A percentile compares a stretch with the other conserved stretches of the same genome.
Evolutionary conservation across 2,329 filamentous ascomycete species (phyloP).

Genomic region (Alternaria burnsii): DNA sequence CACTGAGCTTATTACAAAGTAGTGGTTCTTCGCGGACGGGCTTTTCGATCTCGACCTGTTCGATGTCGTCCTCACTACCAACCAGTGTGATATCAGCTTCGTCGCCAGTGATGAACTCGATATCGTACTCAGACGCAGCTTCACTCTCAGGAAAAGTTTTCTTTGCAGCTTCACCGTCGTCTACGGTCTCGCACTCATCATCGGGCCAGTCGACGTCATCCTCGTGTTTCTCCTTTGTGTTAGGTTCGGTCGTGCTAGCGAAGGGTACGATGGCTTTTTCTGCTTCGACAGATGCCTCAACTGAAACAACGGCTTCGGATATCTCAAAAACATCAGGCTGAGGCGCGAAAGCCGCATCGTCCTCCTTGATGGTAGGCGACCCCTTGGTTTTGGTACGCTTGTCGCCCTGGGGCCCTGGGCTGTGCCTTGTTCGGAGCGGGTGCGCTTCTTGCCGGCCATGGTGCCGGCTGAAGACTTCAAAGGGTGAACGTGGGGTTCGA

Average conservation of each 20-base stretch:
- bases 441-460: constrained; percentile 1
- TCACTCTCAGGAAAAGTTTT: background rate
- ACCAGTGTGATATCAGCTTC: background rate
- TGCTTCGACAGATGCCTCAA: background rate
- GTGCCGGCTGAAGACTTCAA: background rate
- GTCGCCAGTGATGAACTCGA: background rate
- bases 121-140: background rate
- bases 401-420: background rate
- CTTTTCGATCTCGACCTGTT: background rate
- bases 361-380: background rate
- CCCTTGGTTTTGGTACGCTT: background rate
- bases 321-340: background rate
- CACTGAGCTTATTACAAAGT: background rate
- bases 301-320: background rate
- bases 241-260: background rate
- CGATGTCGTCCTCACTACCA: background rate
- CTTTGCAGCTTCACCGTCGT: background rate
- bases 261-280: background rate
- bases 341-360: background rate
- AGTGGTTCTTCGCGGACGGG: background rate
- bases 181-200: background rate
- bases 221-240: background rate
- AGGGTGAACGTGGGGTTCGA: background rate
- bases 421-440: background rate
- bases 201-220: background rate